These are phyloP conservation scores for Microcyclosporella mali DNA, from an alignment of 2,329 filamentous ascomycete species.

Conservation along the genomic window DNA sequence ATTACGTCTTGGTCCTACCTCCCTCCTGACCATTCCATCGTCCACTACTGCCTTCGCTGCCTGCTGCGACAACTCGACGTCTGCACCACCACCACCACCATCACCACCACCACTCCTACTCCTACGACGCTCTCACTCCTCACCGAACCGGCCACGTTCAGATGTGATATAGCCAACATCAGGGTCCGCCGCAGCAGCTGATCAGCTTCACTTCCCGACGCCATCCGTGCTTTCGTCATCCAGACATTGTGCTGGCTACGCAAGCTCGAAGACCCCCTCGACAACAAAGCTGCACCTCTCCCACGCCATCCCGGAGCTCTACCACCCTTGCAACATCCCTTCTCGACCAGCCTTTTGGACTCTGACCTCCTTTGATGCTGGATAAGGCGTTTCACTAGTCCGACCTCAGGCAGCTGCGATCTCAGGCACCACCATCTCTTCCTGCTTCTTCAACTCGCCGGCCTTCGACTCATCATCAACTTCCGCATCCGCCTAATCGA, in stretches of 20 bases:
- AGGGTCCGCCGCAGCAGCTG: constrained; percentile 14
- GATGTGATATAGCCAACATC: constrained; percentile 15
- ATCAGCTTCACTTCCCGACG: constrained; percentile 12
- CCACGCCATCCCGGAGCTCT: constrained; percentile 1
- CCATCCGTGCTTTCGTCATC: constrained; percentile 13
- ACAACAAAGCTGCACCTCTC: constrained; percentile 6
- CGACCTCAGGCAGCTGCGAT: constrained; percentile 17
- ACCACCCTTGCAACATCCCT: not conserved
- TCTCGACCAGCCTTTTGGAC: constrained; percentile 9
- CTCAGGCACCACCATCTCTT: constrained; percentile 8
- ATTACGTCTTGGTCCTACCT: not conserved
- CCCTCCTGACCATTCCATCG: not conserved
- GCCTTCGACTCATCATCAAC: constrained; percentile 4
- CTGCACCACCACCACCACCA: too few relatives aligned
- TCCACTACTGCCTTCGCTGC: constrained; percentile 5
- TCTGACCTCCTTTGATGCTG: constrained; percentile 14
- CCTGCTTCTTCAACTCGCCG: constrained; percentile 4
- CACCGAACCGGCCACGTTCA: not conserved
- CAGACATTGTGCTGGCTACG: constrained; percentile 9
- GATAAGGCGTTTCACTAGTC: constrained; percentile 10
- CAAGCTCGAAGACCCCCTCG: constrained; percentile 7
- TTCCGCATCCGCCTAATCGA: constrained; percentile 2
- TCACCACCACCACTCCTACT: not conserved
- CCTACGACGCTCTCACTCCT: not conserved
- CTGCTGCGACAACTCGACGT: too few relatives aligned